phyloP scores from a whole-genome alignment of 2,329 filamentous ascomycete species.

The Pseudocercospora eumusae region DNA sequence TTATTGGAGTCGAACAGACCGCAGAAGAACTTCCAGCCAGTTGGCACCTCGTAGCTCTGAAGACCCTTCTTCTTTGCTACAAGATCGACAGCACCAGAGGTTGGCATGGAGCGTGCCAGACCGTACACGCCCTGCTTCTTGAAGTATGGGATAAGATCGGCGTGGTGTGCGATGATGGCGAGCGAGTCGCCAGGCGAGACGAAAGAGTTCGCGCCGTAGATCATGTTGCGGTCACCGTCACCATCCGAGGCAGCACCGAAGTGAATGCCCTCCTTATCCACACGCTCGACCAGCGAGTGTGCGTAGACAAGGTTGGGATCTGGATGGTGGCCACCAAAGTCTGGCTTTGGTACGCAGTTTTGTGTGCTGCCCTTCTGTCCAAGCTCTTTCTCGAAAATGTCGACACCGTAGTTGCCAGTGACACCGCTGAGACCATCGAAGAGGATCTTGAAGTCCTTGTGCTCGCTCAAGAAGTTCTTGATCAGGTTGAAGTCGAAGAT shows the following conservation, averaged over 20 bases:
- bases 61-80: slow-evolving; percentile 94
- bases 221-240: slow-evolving; percentile 99
- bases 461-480: slow-evolving; percentile 83
- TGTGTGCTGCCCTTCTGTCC: slow-evolving; percentile 80
- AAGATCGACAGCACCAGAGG: slow-evolving; percentile 89
- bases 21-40: slow-evolving; percentile 99
- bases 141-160: slow-evolving; percentile 96
- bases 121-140: slow-evolving; percentile 95
- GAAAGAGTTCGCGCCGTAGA: slow-evolving; percentile 94
- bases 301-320: slow-evolving; percentile 98
- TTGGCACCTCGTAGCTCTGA: slow-evolving; percentile 92
- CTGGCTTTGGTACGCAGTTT: slow-evolving; percentile 87
- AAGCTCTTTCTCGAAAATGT: slow-evolving; percentile 93
- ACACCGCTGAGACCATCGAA: slow-evolving; percentile 95
- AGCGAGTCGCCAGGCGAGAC: slow-evolving; percentile 96
- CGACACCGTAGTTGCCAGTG: slow-evolving; percentile 90
- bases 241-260: slow-evolving; percentile 97
- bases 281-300: slow-evolving; percentile 87
- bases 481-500: slow-evolving; percentile 98
- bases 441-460: slow-evolving; percentile 92
- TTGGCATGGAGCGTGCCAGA: slow-evolving; percentile 95
- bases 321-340: slow-evolving; percentile 96
- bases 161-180: slow-evolving; percentile 97
- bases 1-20: slow-evolving; percentile 91
- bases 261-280: slow-evolving; percentile 87